phyloP scores from a whole-genome alignment of 495 filamentous ascomycete species.

The Penicillium salamii region DNA sequence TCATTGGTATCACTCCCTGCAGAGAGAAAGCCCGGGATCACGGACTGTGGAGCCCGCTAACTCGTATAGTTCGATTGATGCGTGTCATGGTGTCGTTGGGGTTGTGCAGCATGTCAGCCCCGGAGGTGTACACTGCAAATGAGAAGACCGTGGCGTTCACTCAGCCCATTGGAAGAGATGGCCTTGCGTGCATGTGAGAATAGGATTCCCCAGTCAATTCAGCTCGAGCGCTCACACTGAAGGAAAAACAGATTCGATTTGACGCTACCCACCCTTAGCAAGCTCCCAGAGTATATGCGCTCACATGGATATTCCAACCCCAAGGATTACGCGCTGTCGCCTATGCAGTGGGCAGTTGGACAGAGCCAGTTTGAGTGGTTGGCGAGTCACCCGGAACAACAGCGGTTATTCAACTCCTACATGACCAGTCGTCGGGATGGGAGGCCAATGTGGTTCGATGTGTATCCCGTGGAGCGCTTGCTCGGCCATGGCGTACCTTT shows the following conservation, averaged over 20 bases:
- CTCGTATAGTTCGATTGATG: constrained; percentile 35
- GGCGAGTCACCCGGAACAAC: constrained; percentile 26
- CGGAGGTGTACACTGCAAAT: constrained; percentile 29
- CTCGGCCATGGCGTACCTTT: constrained; percentile 16
- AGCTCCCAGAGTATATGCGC: constrained; percentile 33
- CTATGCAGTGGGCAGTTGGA: constrained; percentile 41
- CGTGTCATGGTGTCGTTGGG: constrained; percentile 35
- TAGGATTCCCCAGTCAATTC: neutral
- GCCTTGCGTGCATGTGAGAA: constrained; percentile 41
- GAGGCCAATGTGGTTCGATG: constrained; percentile 34
- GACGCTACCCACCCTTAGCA: constrained; percentile 33
- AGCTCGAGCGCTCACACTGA: no score
- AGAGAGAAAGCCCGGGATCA: neutral
- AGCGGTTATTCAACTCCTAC: constrained; percentile 38
- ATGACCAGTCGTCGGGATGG: constrained; percentile 40
- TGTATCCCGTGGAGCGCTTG: constrained; percentile 31
- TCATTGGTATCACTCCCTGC: constrained; percentile 27
- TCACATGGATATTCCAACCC: constrained; percentile 30
- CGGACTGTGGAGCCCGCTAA: constrained; percentile 2
- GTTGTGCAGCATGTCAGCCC: constrained; percentile 22
- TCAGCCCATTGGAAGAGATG: constrained; percentile 36
- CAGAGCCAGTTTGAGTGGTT: constrained; percentile 44
- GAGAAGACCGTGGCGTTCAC: constrained; percentile 32
- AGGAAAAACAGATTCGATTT: constrained; percentile 34
- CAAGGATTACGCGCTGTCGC: constrained; percentile 30